Percentiles rank a stretch among this genome's conserved stretches.
Conservation (phyloP, 73 alveolate species). For the Tetrahymena elliotti region DNA sequence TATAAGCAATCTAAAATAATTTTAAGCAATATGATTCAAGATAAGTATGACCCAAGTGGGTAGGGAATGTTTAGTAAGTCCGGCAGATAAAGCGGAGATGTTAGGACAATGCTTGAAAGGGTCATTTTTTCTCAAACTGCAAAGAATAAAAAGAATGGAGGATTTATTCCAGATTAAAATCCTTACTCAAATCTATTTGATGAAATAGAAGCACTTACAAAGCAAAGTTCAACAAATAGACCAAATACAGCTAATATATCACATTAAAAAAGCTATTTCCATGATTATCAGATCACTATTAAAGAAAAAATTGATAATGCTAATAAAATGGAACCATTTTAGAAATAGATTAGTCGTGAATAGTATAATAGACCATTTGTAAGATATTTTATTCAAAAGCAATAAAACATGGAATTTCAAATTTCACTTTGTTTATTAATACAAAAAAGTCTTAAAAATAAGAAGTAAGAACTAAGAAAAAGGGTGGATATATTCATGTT, state of each 20-base stretch:
- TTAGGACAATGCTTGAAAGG: background rate
- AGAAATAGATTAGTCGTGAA: background rate
- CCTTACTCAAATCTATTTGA: background rate
- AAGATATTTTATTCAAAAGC: background rate
- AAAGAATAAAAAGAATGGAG: background rate
- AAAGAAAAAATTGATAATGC: background rate
- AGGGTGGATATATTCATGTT: background rate
- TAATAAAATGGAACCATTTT: background rate
- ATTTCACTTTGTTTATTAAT: no score
- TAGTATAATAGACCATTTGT: background rate
- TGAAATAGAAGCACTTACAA: background rate
- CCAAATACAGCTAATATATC: background rate
- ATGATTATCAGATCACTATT: background rate
- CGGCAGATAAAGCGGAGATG: background rate
- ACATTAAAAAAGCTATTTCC: background rate
- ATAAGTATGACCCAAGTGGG: background rate
- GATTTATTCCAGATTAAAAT: background rate
- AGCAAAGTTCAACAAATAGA: background rate
- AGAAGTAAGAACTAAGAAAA: background rate
- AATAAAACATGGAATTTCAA: no score
- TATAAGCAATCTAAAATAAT: no score
- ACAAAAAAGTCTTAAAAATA: background rate
- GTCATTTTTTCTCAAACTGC: background rate
- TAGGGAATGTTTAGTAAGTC: background rate
- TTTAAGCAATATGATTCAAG: background rate